Conservation (phyloP, 2,329 filamentous ascomycete genomes). For the Juglanconis juglandina region DNA sequence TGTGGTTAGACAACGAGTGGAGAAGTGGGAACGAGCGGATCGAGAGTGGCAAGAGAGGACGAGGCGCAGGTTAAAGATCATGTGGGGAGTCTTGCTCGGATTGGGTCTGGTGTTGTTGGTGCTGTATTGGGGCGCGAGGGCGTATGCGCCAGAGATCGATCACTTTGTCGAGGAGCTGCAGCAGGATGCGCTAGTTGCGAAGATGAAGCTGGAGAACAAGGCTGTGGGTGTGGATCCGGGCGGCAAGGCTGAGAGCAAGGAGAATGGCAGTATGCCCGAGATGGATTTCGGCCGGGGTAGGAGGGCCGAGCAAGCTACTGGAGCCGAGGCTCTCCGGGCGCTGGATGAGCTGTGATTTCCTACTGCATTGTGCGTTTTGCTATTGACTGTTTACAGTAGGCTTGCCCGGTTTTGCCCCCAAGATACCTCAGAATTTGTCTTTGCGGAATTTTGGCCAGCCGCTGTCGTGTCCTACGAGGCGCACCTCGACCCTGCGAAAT, state of each 20-base stretch:
- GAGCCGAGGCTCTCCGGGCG: constrained; percentile 27
- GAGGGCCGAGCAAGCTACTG: constrained; percentile 8
- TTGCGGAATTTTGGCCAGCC: not conserved
- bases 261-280: constrained; percentile 23
- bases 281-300: constrained; percentile 23
- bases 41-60: constrained; percentile 66
- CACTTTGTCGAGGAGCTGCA: constrained; percentile 13
- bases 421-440: constrained; percentile 1
- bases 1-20: constrained; percentile 59
- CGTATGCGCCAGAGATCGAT: constrained; percentile 7
- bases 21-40: constrained; percentile 65
- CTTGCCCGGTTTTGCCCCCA: not conserved
- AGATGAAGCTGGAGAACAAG: constrained; percentile 6
- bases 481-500: not conserved
- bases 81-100: constrained; percentile 59
- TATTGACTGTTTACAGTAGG: not conserved
- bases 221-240: not conserved
- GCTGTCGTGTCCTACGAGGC: constrained; percentile 7
- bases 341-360: constrained; percentile 31
- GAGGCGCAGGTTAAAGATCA: constrained; percentile 56
- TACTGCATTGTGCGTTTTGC: not conserved
- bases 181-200: constrained; percentile 11
- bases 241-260: constrained; percentile 19
- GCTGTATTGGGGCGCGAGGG: constrained; percentile 31
- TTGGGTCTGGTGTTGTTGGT: constrained; percentile 46